Evolutionary conservation across 116 monocot genomes (phyloP), one percentile per base, ranked within the genome.

Genomic region (Iris pallida): DNA sequence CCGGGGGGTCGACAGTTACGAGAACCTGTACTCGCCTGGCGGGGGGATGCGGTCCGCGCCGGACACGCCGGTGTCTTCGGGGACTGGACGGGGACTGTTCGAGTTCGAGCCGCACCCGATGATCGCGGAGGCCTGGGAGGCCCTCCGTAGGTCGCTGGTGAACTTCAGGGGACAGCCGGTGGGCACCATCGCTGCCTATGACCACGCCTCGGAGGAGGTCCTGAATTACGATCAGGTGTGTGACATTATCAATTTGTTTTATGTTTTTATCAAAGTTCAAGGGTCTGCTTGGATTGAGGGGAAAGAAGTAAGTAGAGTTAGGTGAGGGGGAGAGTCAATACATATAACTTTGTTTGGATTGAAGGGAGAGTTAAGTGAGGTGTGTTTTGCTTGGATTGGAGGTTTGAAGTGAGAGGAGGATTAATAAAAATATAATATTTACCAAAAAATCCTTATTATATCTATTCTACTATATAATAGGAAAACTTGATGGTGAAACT

Each of bases 61-160:
- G 47, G 71, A 70, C 18, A 85, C 81, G 10, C 85, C 85, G 47
- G 70, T 73, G 0, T 82, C 75, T 51, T 72, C 75, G 18, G 46
- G 47, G 14, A 30, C 68, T 5, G 43, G 67, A 16, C 57, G 78
- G 44, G 63, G 68, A 73, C 71, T 72, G 1, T 85, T 85, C 55
- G 85, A 81, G 1, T 85, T 85, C 55, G 85, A 81, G 74, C 85
- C 85, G 8, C 85, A 85, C 63, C 85, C 85, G 11, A 85, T 85
- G 75, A 59, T 85, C 9, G 81, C 70, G 1, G 85, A 85, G 53
- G 85, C 85, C 0, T 85, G 85, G 85, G 85, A 85, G 15, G 77
- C 81, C 0, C 68, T 85, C 10, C 70, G 85, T 17, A 71, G 74
- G 43, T 78, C 81, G 16, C 9, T 85, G 47, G 85, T 85, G 56